phyloP scores from a whole-genome alignment of 2,329 filamentous ascomycete species.

The Chaetoscypha palmicola region DNA sequence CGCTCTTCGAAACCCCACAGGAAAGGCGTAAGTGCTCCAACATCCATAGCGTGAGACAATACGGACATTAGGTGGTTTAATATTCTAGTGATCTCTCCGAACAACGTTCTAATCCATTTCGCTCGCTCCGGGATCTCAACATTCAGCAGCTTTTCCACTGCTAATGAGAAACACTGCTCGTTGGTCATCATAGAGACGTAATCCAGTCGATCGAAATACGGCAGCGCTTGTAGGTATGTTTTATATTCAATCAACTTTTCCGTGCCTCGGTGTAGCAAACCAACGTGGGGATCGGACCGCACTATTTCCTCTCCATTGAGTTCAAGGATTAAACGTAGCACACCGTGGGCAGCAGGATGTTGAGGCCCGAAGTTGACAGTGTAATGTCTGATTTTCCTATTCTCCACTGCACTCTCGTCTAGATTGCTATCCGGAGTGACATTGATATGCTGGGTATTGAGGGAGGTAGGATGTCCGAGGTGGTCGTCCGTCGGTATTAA shows the following conservation, averaged over 20 bases:
- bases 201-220: conserved; percentile 97
- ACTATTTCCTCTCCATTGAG: conserved; percentile 97
- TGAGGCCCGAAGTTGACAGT: conserved; percentile 99
- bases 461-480: conserved; percentile 48
- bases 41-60: conserved; percentile 96
- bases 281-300: conserved; percentile 93
- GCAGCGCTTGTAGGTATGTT: conserved; percentile 94
- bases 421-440: conserved; percentile 33
- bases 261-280: conserved; percentile 89
- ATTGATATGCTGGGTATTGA: conserved; percentile 29
- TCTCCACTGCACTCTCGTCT: conserved; percentile 39
- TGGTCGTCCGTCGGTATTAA: conserved; percentile 53
- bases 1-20: conserved; percentile 99
- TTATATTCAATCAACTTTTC: conserved; percentile 99
- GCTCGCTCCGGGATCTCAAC: conserved; percentile 91
- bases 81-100: conserved; percentile 88
- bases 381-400: conserved; percentile 94
- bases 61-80: conserved; percentile 98
- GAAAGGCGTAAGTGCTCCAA: conserved; percentile 95
- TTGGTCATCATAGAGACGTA: conserved; percentile 99
- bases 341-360: conserved; percentile 96
- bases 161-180: conserved; percentile 93
- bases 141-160: conserved; percentile 96
- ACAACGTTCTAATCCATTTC: conserved; percentile 94
- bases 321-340: conserved; percentile 94